Conservation (phyloP, 495 filamentous ascomycete genomes). For the Neurospora sp. region DNA sequence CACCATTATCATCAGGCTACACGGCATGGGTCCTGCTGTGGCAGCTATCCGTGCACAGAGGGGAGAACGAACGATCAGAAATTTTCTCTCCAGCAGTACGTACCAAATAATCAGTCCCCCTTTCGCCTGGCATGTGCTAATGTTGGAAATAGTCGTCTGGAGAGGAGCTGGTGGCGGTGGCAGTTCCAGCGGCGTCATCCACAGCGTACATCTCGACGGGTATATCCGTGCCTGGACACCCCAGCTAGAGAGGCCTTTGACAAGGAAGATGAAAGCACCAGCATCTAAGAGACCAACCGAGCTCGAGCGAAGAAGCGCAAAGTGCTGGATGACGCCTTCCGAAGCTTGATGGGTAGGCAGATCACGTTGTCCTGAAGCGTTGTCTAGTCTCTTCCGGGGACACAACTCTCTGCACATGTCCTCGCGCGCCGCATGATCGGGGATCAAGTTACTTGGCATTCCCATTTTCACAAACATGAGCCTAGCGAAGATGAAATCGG, state of each 20-base stretch:
- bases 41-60: slow-evolving; percentile 28
- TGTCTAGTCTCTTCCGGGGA: neutral
- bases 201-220: slow-evolving; percentile 49
- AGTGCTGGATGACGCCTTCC: slow-evolving; percentile 49
- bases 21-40: slow-evolving; percentile 45
- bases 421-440: neutral
- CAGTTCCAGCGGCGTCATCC: slow-evolving; percentile 33
- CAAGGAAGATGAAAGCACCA: slow-evolving; percentile 30
- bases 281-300: slow-evolving; percentile 19
- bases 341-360: slow-evolving; percentile 40
- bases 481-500: neutral
- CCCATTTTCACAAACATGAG: neutral
- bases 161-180: slow-evolving; percentile 41
- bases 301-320: slow-evolving; percentile 45
- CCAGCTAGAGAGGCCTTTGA: slow-evolving; percentile 35
- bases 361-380: slow-evolving; percentile 36
- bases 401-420: neutral
- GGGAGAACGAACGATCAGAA: slow-evolving; percentile 36
- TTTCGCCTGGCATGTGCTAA: neutral
- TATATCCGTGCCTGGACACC: slow-evolving; percentile 50
- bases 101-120: neutral
- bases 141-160: slow-evolving; percentile 46
- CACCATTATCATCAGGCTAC: slow-evolving; percentile 56
- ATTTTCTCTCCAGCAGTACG: slow-evolving; percentile 46
- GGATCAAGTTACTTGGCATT: neutral